Evolutionary conservation across 1,284 basidiomycete genomes (phyloP).

Genomic region (Austroboletus novae-zelandiae): DNA sequence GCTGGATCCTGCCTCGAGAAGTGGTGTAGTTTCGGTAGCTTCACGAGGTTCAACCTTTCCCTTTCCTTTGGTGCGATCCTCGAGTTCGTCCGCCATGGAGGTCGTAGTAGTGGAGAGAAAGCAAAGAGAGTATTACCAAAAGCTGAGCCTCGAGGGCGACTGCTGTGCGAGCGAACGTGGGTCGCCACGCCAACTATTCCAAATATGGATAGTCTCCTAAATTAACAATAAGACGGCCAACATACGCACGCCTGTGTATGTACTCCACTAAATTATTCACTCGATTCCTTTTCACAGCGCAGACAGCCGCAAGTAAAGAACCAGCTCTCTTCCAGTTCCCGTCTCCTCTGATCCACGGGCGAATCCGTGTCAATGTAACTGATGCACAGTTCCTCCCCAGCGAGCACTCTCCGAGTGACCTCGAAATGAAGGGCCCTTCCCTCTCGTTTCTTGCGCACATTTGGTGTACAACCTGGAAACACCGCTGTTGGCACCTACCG

Average conservation of each 20-base stretch:
- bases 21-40: constrained; percentile 33
- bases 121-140: not conserved
- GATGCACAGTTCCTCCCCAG: constrained; percentile 58
- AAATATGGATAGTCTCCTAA: constrained; percentile 8
- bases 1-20: constrained; percentile 28
- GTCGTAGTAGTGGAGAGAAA: constrained; percentile 9
- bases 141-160: not conserved
- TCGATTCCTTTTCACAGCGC: constrained; percentile 24
- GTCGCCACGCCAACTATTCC: not conserved
- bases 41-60: constrained; percentile 25
- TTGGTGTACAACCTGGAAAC: constrained; percentile 54
- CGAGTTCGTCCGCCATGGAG: constrained; percentile 22
- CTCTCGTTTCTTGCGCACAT: constrained; percentile 49
- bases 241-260: no score
- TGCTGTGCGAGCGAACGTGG: constrained; percentile 20
- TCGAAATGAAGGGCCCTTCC: constrained; percentile 51
- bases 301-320: constrained; percentile 53
- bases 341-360: constrained; percentile 36
- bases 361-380: constrained; percentile 50
- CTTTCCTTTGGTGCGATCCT: constrained; percentile 28
- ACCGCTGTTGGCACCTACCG: no score
- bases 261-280: not conserved
- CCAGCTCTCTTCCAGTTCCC: constrained; percentile 44
- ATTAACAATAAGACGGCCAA: not conserved
- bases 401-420: constrained; percentile 41